Conservation (phyloP, 441 rosid genomes). For the Pelargonium exstipulatum region DNA sequence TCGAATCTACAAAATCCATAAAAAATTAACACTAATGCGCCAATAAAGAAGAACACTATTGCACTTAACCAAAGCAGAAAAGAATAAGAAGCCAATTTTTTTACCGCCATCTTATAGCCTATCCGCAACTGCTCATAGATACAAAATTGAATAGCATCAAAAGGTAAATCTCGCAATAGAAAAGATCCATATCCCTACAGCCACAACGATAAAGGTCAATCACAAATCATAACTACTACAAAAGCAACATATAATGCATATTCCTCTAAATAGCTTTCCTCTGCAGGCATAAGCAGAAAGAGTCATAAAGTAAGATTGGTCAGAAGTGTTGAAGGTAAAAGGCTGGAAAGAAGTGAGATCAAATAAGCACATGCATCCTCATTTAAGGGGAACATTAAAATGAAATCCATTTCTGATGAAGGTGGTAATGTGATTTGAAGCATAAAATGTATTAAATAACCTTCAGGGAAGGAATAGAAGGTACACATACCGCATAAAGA, state of each 20-base stretch:
- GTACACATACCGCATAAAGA: conserved; percentile 69
- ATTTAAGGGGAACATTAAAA: not conserved
- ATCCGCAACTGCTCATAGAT: conserved; percentile 88
- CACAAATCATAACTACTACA: not conserved
- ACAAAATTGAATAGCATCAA: conserved; percentile 96
- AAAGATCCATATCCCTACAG: conserved; percentile 89
- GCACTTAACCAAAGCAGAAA: too few species aligned
- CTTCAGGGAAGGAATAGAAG: not conserved
- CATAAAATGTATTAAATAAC: not conserved
- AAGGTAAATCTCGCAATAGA: conserved; percentile 82
- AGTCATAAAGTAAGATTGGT: too few species aligned
- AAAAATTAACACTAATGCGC: not conserved
- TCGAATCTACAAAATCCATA: conserved; percentile 9
- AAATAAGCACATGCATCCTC: too few species aligned
- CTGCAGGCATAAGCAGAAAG: too few species aligned
- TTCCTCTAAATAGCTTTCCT: too few species aligned
- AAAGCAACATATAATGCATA: not conserved
- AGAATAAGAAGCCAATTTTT: not conserved
- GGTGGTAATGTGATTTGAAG: not conserved
- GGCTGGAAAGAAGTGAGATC: too few species aligned
- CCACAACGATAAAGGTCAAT: conserved; percentile 13
- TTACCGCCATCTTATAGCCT: conserved; percentile 79
- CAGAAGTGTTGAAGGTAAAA: too few species aligned
- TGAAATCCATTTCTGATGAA: not conserved
- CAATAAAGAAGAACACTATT: too few species aligned